A percentile compares a stretch with the other conserved stretches of the same genome.
These are phyloP conservation scores for Sequoiadendron giganteum DNA, from an alignment of 75 land plant species.

Conservation along the genomic window DNA sequence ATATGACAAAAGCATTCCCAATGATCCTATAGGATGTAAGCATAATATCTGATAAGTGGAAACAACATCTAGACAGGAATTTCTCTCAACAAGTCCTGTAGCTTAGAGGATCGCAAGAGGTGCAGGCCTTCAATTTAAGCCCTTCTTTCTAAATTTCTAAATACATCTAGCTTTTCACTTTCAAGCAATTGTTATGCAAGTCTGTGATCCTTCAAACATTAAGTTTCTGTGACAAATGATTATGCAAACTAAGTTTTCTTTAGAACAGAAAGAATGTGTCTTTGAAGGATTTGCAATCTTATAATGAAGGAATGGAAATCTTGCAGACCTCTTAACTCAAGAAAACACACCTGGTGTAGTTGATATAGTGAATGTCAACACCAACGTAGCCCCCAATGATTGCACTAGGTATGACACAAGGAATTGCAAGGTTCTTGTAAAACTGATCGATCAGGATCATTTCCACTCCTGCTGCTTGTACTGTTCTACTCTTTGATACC, in stretches of 20 bases:
- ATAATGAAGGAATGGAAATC: no score
- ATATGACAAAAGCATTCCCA: not conserved
- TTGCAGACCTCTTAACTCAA: not conserved
- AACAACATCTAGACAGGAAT: not conserved
- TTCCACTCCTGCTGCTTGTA: slow-evolving; percentile 68
- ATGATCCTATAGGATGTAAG: not conserved
- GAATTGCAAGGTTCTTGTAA: slow-evolving; percentile 46
- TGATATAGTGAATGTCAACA: slow-evolving; percentile 56
- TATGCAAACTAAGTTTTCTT: not conserved
- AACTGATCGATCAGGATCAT: slow-evolving; percentile 62
- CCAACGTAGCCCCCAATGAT: slow-evolving; percentile 51
- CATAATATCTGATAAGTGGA: not conserved
- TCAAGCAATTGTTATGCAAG: not conserved
- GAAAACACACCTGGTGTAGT: slow-evolving; percentile 46
- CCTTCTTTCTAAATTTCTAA: not conserved
- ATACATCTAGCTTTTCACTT: not conserved
- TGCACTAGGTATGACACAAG: slow-evolving; percentile 51
- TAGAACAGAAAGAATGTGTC: not conserved
- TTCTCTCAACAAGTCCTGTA: not conserved
- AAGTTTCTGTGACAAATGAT: not conserved
- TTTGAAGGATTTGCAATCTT: not conserved
- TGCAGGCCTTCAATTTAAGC: no score
- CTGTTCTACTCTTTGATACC: slow-evolving; percentile 49
- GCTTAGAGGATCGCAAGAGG: not conserved
- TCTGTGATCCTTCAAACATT: not conserved